Evolutionary conservation across 2,329 filamentous ascomycete genomes (phyloP).

Genomic region (Scopulariopsis brevicaulis): DNA sequence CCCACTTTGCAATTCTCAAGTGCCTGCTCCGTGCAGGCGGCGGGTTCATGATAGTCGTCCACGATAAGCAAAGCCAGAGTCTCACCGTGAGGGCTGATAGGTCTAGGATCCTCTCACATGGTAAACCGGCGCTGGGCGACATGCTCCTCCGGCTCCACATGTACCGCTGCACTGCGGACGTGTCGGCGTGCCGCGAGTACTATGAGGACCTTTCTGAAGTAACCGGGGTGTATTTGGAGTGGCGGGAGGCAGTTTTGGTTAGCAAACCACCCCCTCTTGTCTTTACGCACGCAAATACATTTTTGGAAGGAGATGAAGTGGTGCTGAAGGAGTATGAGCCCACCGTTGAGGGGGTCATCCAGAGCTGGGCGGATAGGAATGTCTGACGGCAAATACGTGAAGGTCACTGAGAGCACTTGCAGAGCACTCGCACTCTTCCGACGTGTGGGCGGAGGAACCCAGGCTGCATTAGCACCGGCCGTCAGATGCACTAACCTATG

Average conservation of each 20-base stretch:
- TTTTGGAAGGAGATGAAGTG: conserved; percentile 15
- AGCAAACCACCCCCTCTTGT: conserved; percentile 45
- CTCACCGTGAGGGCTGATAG: conserved; percentile 44
- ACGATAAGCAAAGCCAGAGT: conserved; percentile 28
- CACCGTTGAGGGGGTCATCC: conserved; percentile 47
- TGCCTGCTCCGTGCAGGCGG: conserved; percentile 41
- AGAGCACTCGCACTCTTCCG: too few relatives aligned
- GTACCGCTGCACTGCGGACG: conserved; percentile 51
- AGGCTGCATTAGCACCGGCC: too few relatives aligned
- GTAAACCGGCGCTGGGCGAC: conserved; percentile 43
- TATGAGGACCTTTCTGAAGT: conserved; percentile 49
- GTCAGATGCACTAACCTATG: too few relatives aligned
- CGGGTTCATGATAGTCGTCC: conserved; percentile 38
- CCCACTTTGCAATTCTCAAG: conserved; percentile 51
- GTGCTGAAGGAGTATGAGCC: conserved; percentile 48
- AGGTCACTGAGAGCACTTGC: too few relatives aligned
- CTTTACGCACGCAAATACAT: conserved; percentile 56
- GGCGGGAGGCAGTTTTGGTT: conserved; percentile 42
- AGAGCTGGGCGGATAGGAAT: conserved; percentile 36
- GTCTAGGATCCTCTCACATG: conserved; percentile 41
- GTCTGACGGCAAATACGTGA: conserved; percentile 6
- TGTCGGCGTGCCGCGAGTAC: conserved; percentile 35
- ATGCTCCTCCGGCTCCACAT: conserved; percentile 50
- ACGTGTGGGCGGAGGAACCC: too few relatives aligned
- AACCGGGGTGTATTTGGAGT: conserved; percentile 36